A percentile compares a stretch with the other conserved stretches of the same genome.
These are phyloP conservation scores for Botrytis elliptica DNA, from an alignment of 2,329 filamentous ascomycete genomes.

Conservation along the genomic window DNA sequence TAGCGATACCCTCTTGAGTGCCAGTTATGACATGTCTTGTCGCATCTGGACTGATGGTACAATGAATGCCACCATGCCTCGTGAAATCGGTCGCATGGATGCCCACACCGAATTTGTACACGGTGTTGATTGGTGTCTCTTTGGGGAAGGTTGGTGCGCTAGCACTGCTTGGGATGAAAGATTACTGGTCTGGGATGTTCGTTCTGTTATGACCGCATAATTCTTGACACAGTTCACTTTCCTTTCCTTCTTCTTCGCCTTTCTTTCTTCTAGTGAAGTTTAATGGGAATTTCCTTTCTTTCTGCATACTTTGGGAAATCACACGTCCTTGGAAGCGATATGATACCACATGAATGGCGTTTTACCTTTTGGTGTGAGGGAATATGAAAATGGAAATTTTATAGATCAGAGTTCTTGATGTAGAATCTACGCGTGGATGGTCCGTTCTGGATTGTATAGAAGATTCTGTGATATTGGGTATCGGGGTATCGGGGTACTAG, in stretches of 20 bases:
- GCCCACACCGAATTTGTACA: slow-evolving; percentile 94
- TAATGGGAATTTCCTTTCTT: neutral
- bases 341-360: slow-evolving; percentile 17
- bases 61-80: slow-evolving; percentile 38
- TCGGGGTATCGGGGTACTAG: neutral
- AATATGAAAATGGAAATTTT: neutral
- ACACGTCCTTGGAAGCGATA: neutral
- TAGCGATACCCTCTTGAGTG: slow-evolving; percentile 81
- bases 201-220: slow-evolving; percentile 53
- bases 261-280: slow-evolving; percentile 9
- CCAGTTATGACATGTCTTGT: slow-evolving; percentile 97
- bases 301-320: neutral
- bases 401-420: neutral
- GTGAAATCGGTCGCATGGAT: slow-evolving; percentile 69
- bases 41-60: slow-evolving; percentile 83
- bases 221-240: neutral
- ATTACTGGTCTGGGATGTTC: slow-evolving; percentile 89
- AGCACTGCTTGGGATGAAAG: slow-evolving; percentile 93
- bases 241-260: neutral
- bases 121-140: slow-evolving; percentile 96
- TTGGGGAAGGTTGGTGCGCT: slow-evolving; percentile 95
- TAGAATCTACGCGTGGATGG: neutral
- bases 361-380: neutral
- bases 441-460: neutral
- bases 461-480: neutral